Evolutionary conservation across 1,284 basidiomycete species (phyloP).

Genomic region (Cryptococcus maquisensis): DNA sequence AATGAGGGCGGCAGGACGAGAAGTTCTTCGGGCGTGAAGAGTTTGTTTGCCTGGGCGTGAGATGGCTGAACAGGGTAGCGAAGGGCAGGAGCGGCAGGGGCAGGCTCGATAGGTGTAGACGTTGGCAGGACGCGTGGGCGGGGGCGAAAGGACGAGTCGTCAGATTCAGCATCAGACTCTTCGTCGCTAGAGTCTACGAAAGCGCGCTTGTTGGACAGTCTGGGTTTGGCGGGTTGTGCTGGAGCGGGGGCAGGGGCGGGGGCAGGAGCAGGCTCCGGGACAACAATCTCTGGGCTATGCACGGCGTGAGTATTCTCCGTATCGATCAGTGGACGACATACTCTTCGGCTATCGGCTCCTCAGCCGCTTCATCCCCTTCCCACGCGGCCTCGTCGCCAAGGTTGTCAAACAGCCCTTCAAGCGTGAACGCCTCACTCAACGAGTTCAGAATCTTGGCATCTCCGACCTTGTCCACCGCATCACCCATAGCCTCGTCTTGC

Average conservation of each 20-base stretch:
- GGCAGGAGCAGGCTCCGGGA: neutral
- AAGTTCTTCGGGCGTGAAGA: constrained; percentile 47
- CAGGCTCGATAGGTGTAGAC: neutral
- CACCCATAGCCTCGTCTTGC: constrained; percentile 36
- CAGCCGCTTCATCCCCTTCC: constrained; percentile 32
- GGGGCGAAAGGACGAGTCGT: constrained; percentile 12
- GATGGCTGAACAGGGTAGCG: constrained; percentile 2
- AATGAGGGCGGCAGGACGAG: constrained; percentile 24
- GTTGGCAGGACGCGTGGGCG: neutral
- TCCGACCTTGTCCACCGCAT: constrained; percentile 26
- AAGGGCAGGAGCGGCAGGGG: neutral
- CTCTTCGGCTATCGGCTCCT: constrained; percentile 24
- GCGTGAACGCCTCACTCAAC: constrained; percentile 45
- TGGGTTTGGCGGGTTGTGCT: neutral
- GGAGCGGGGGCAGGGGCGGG: constrained; percentile 1
- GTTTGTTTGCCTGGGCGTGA: constrained; percentile 7
- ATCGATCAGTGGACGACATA: constrained; percentile 8
- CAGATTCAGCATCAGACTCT: constrained; percentile 12
- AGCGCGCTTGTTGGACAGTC: neutral
- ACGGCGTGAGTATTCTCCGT: neutral
- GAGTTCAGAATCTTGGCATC: constrained; percentile 44
- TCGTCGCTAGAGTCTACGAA: constrained; percentile 4
- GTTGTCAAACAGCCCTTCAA: constrained; percentile 46
- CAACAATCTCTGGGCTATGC: neutral
- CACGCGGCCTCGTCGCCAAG: constrained; percentile 42